phyloP scores from a whole-genome alignment of 2,329 filamentous ascomycete species.

The Penicillium hordei region DNA sequence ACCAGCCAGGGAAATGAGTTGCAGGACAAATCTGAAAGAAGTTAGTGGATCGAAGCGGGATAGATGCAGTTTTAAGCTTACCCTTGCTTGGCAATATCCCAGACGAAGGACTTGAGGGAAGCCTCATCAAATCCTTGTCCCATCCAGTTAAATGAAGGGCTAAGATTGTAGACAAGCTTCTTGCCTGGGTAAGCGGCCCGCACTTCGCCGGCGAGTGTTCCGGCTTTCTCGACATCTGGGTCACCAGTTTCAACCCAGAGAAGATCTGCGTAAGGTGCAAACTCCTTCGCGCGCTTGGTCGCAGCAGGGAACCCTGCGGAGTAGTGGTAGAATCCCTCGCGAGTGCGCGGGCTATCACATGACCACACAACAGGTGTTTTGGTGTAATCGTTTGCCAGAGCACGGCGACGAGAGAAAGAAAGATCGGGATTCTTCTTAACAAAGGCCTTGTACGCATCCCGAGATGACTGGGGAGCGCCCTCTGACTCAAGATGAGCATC shows the following conservation, averaged over 20 bases:
- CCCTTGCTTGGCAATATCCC: conserved; percentile 90
- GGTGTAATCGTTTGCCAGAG: conserved; percentile 67
- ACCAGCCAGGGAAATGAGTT: conserved; percentile 64
- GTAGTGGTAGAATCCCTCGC: conserved; percentile 65
- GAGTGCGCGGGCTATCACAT: conserved; percentile 88
- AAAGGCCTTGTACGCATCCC: conserved; percentile 66
- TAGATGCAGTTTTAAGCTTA: conserved; percentile 49
- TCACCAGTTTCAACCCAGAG: conserved; percentile 97
- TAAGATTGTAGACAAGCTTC: conserved; percentile 93
- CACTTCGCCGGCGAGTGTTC: conserved; percentile 73
- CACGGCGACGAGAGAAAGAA: conserved; percentile 74
- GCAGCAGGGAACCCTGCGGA: conserved; percentile 77
- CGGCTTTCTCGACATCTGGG: conserved; percentile 75
- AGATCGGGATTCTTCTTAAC: conserved; percentile 67
- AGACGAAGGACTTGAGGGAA: conserved; percentile 86
- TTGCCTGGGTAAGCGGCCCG: conserved; percentile 70
- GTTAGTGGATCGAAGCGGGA: conserved; percentile 15
- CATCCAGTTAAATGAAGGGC: conserved; percentile 98
- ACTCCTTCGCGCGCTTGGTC: conserved; percentile 89
- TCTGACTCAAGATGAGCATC: conserved; percentile 69
- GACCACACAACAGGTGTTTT: conserved; percentile 73
- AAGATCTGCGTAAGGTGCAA: conserved; percentile 88
- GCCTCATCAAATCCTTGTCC: conserved; percentile 83
- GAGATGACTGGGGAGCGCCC: conserved; percentile 62
- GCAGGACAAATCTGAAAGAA: conserved; percentile 56